A percentile compares a stretch with the other conserved stretches of the same genome.
These are phyloP conservation scores for Salix viminalis DNA, from an alignment of 345 rosid species.

Conservation along the genomic window DNA sequence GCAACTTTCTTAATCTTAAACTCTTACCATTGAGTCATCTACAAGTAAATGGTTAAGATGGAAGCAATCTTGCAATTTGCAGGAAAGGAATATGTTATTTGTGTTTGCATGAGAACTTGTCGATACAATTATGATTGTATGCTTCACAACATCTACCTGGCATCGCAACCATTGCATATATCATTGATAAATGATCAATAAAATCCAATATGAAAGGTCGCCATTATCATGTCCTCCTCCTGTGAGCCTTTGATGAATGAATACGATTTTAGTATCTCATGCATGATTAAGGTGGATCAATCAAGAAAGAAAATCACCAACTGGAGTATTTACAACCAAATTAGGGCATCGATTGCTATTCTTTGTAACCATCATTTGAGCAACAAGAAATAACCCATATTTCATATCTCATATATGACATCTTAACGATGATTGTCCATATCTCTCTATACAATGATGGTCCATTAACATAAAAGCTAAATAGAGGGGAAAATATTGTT, in stretches of 20 bases:
- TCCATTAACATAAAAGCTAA: too few relatives aligned
- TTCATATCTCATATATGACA: background rate
- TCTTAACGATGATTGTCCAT: constrained; percentile 5
- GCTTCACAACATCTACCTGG: background rate
- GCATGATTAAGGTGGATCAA: background rate
- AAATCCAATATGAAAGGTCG: background rate
- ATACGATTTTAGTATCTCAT: background rate
- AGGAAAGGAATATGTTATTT: background rate
- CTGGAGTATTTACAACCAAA: background rate
- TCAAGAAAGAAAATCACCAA: background rate
- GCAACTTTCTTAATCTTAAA: too few relatives aligned
- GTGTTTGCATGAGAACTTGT: background rate
- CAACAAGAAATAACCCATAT: background rate
- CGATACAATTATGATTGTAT: background rate
- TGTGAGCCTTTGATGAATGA: background rate
- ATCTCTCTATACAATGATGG: background rate
- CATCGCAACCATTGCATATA: background rate
- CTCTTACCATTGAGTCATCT: too few relatives aligned
- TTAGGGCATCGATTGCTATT: background rate
- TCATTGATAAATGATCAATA: background rate
- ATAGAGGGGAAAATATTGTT: too few relatives aligned
- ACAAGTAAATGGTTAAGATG: too few relatives aligned
- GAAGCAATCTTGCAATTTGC: too few relatives aligned
- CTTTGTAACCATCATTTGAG: background rate
- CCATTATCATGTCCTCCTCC: background rate